Conservation (phyloP, 495 filamentous ascomycete species). For the Talaromyces trachyspermus region DNA sequence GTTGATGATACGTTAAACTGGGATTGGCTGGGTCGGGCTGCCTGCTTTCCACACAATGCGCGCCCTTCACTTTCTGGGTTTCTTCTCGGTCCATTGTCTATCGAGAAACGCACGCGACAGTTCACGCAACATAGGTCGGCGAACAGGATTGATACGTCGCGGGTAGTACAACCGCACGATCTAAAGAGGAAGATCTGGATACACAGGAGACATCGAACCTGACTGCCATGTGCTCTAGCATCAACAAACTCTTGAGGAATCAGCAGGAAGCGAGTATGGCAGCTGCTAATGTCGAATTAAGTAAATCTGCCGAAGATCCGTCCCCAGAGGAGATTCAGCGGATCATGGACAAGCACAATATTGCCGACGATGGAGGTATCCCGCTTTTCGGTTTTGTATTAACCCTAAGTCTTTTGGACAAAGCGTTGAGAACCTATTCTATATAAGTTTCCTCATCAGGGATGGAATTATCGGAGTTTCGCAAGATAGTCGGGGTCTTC, state of each 20-base stretch:
- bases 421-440: conserved; percentile 95
- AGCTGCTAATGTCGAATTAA: conserved; percentile 23
- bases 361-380: conserved; percentile 58
- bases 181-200: conserved; percentile 63
- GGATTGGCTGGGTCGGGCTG: conserved; percentile 71
- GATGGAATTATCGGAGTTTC: conserved; percentile 69
- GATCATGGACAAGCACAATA: conserved; percentile 45
- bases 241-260: conserved; percentile 40
- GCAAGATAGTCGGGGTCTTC: conserved; percentile 56
- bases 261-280: conserved; percentile 28
- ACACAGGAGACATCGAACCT: conserved; percentile 67
- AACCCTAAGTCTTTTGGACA: conserved; percentile 90
- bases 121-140: conserved; percentile 56
- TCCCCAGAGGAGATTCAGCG: conserved; percentile 27
- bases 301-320: conserved; percentile 26
- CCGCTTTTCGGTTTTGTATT: conserved; percentile 73
- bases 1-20: conserved; percentile 78
- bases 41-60: conserved; percentile 61
- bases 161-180: conserved; percentile 64
- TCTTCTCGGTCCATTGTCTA: conserved; percentile 79
- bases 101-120: conserved; percentile 73
- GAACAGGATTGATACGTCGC: conserved; percentile 53
- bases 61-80: conserved; percentile 77
- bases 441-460: conserved; percentile 85
- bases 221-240: conserved; percentile 59